These are phyloP conservation scores for Nakataea oryzae DNA, from an alignment of 2,329 filamentous ascomycete genomes.

Conservation along the genomic window DNA sequence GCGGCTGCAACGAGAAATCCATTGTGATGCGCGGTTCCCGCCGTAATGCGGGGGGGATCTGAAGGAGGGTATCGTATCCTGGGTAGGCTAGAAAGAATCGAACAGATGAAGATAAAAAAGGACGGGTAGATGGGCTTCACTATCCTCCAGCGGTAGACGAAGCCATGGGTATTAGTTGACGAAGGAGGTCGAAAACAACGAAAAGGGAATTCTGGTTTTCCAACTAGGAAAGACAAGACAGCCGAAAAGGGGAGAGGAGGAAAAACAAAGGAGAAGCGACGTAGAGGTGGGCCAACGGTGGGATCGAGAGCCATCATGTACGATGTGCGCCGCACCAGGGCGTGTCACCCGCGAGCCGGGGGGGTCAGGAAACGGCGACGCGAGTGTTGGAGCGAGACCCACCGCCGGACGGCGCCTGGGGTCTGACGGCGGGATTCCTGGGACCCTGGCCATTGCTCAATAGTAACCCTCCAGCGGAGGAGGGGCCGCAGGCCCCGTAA, in stretches of 20 bases:
- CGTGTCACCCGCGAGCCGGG: background rate
- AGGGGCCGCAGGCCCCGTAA: background rate
- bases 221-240: background rate
- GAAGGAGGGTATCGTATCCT: background rate
- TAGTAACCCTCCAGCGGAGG: background rate
- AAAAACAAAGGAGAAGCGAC: background rate
- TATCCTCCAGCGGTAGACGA: background rate
- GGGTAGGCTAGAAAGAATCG: background rate
- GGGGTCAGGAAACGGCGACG: background rate
- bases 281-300: background rate
- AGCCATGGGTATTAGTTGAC: slow-evolving; percentile 1
- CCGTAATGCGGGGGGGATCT: background rate
- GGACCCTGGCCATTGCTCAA: background rate
- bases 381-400: background rate
- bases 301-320: slow-evolving; percentile 4
- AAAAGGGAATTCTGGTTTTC: background rate
- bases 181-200: background rate
- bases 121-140: background rate
- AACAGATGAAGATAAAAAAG: background rate
- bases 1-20: background rate
- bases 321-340: background rate
- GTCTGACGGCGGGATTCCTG: background rate
- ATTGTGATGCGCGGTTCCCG: background rate
- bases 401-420: background rate
- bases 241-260: background rate